A percentile compares a stretch with the other conserved stretches of the same genome.
phyloP scores from a whole-genome alignment of 495 filamentous ascomycete genomes.

The Poronia punctata region DNA sequence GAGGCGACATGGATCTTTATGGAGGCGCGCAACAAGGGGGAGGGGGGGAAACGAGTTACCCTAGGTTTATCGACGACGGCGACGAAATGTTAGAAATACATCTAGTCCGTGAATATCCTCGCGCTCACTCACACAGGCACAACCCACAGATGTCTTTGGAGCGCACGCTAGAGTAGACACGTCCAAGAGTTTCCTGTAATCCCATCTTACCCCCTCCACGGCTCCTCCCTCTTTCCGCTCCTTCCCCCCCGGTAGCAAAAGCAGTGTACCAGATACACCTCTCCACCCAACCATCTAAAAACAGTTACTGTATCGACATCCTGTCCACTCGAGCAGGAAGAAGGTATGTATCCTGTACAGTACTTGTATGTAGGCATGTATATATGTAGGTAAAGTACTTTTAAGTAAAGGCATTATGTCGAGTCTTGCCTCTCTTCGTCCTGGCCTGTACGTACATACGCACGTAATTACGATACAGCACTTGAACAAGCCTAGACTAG shows the following conservation, averaged over 20 bases:
- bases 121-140: too few relatives aligned
- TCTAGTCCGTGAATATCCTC: too few relatives aligned
- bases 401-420: too few relatives aligned
- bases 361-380: too few relatives aligned
- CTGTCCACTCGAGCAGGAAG: too few relatives aligned
- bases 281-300: too few relatives aligned
- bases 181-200: slow-evolving; percentile 10
- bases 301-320: too few relatives aligned
- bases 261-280: too few relatives aligned
- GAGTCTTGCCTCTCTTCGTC: slow-evolving; percentile 21
- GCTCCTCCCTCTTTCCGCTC: slow-evolving; percentile 6
- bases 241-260: not conserved
- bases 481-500: slow-evolving; percentile 8
- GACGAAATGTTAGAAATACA: slow-evolving; percentile 16
- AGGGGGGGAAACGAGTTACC: slow-evolving; percentile 1
- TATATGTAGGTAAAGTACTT: too few relatives aligned
- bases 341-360: too few relatives aligned
- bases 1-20: slow-evolving; percentile 28
- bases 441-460: too few relatives aligned
- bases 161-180: slow-evolving; percentile 14
- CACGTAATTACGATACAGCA: too few relatives aligned
- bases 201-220: slow-evolving; percentile 24
- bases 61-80: slow-evolving; percentile 11
- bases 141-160: slow-evolving; percentile 17
- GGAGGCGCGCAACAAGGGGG: slow-evolving; percentile 23